Evolutionary conservation across 2,329 filamentous ascomycete genomes (phyloP).

Genomic region (Cryphonectria nitschkei): DNA sequence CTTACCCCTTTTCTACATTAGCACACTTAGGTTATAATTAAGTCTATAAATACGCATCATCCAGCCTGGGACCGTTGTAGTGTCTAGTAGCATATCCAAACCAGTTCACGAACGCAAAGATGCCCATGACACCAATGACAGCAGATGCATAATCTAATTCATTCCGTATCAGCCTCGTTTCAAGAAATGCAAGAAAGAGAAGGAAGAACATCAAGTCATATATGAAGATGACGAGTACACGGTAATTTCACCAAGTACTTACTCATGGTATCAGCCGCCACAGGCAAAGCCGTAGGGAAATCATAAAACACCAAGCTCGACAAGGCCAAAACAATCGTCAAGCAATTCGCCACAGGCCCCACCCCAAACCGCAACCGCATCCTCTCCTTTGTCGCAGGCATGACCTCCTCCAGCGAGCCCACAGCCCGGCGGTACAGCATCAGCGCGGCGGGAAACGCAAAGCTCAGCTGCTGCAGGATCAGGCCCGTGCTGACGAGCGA

Average conservation of each 20-base stretch:
- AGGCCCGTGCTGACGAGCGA: conserved; percentile 25
- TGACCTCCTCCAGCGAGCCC: conserved; percentile 13
- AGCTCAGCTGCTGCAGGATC: conserved; percentile 27
- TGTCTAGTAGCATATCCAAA: conserved; percentile 22
- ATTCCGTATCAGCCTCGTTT: not conserved
- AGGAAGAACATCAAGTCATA: not conserved
- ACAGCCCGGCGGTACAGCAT: conserved; percentile 19
- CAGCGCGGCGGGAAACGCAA: conserved; percentile 24
- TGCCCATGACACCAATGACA: conserved; percentile 24
- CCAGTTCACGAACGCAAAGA: conserved; percentile 23
- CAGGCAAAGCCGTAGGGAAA: conserved; percentile 22
- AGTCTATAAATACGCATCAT: not conserved
- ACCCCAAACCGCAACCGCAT: conserved; percentile 12
- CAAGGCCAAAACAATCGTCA: conserved; percentile 22
- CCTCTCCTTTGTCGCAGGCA: conserved; percentile 5
- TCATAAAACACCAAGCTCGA: conserved; percentile 25
- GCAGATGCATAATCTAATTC: conserved; percentile 24
- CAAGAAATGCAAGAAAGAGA: not conserved
- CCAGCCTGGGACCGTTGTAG: conserved; percentile 24
- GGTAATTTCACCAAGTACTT: not conserved
- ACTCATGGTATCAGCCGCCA: conserved; percentile 25
- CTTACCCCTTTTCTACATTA: too few relatives aligned
- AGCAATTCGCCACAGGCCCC: conserved; percentile 16
- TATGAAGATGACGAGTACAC: not conserved
- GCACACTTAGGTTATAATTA: too few relatives aligned